Percentiles rank a stretch among this genome's conserved stretches.
Evolutionary conservation across 225 moss, liverwort and hornwort genomes (phyloP).

Genomic region (Polytrichum formosum): DNA sequence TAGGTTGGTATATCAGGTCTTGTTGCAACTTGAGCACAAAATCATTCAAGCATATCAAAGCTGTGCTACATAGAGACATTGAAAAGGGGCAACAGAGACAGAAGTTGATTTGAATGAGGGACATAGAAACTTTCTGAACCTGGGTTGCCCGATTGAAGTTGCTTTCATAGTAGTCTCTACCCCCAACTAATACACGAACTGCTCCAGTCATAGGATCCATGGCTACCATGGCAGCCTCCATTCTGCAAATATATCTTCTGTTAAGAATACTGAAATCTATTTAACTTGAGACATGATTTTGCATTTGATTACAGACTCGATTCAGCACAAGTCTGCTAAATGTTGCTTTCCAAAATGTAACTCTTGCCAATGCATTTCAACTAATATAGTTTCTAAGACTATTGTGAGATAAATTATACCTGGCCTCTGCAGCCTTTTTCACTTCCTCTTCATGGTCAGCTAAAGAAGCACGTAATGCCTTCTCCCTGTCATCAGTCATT

Average conservation of each 20-base stretch:
- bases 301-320: too few species aligned
- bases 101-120: not conserved
- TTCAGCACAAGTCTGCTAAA: too few species aligned
- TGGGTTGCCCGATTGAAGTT: slow-evolving; percentile 93
- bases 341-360: too few species aligned
- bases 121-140: slow-evolving; percentile 35
- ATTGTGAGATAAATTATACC: slow-evolving; percentile 26
- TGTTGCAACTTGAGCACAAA: too few species aligned
- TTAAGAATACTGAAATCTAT: not conserved
- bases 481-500: slow-evolving; percentile 43
- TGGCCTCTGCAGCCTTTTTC: slow-evolving; percentile 61
- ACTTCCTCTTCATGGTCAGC: slow-evolving; percentile 75
- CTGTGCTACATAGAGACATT: too few species aligned
- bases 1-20: too few species aligned
- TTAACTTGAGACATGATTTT: not conserved
- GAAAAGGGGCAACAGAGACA: not conserved
- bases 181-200: slow-evolving; percentile 91
- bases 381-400: too few species aligned
- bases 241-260: slow-evolving; percentile 43
- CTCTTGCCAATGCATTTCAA: too few species aligned
- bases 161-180: slow-evolving; percentile 94
- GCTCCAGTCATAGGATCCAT: slow-evolving; percentile 88
- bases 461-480: slow-evolving; percentile 54
- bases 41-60: too few species aligned
- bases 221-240: slow-evolving; percentile 93